Percentiles rank a stretch among this genome's conserved stretches.
Conservation (phyloP, 495 filamentous ascomycete species). For the Aspergillus baeticus region DNA sequence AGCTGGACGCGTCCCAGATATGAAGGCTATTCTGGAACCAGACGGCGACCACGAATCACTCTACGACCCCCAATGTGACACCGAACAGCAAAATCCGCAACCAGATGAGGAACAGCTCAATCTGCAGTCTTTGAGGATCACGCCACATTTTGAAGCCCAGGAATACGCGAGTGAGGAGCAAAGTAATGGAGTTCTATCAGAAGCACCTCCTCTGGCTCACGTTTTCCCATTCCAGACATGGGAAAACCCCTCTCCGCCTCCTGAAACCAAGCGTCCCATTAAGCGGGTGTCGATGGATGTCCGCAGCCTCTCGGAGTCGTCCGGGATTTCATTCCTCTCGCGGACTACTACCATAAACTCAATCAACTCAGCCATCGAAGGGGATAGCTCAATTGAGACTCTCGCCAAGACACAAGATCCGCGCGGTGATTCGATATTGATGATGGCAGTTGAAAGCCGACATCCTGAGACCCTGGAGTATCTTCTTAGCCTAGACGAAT, state of each 20-base stretch:
- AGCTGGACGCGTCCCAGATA: conserved; percentile 67
- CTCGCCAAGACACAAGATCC: conserved; percentile 78
- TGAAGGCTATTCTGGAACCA: conserved; percentile 78
- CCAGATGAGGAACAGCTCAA: conserved; percentile 39
- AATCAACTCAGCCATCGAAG: conserved; percentile 69
- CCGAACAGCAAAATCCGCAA: conserved; percentile 38
- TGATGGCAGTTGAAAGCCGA: conserved; percentile 91
- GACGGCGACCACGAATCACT: conserved; percentile 48
- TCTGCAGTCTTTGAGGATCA: conserved; percentile 19
- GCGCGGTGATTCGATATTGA: conserved; percentile 80
- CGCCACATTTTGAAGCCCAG: conserved; percentile 24
- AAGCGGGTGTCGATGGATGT: conserved; percentile 89
- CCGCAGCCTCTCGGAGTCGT: conserved; percentile 82
- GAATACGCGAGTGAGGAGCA: conserved; percentile 24
- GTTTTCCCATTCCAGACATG: conserved; percentile 84
- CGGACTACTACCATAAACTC: conserved; percentile 75
- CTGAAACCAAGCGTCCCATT: conserved; percentile 42
- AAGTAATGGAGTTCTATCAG: conserved; percentile 35
- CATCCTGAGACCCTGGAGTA: conserved; percentile 71
- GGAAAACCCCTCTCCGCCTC: conserved; percentile 38
- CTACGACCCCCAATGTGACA: conserved; percentile 40
- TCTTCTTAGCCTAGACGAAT: conserved; percentile 70
- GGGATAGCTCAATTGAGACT: conserved; percentile 80
- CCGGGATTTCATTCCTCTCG: conserved; percentile 73
- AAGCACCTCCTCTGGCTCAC: conserved; percentile 70